Conservation (phyloP, 2,329 filamentous ascomycete species). For the Cryphonectria nitschkei region DNA sequence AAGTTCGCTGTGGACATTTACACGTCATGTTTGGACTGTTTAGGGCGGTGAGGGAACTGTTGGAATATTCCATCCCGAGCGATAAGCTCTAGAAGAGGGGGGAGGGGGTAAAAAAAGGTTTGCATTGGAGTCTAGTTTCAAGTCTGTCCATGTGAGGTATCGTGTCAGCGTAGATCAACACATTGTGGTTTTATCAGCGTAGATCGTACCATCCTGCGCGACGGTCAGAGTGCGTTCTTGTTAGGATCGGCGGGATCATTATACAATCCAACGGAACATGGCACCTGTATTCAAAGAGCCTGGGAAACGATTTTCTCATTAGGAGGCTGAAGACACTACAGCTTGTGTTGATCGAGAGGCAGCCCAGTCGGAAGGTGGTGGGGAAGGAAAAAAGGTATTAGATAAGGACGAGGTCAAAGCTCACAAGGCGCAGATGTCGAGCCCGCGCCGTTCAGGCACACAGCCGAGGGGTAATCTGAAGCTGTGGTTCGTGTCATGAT, state of each 20-base stretch:
- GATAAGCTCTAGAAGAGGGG: background rate
- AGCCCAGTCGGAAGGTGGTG: background rate
- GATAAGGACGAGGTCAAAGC: background rate
- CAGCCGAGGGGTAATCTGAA: background rate
- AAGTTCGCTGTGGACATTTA: background rate
- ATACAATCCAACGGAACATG: background rate
- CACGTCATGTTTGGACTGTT: background rate
- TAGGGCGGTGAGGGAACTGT: background rate
- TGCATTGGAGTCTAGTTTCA: background rate
- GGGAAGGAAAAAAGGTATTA: background rate
- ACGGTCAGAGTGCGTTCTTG: background rate
- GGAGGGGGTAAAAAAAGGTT: background rate
- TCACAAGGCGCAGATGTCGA: background rate
- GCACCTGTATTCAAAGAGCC: background rate
- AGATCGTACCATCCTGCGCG: background rate
- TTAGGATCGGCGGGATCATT: background rate
- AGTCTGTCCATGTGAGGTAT: background rate
- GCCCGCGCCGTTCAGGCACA: background rate
- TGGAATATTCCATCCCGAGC: background rate
- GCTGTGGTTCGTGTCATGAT: conserved; percentile 20
- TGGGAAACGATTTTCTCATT: background rate
- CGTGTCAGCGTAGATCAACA: background rate
- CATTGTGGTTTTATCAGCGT: background rate
- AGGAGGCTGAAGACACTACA: background rate
- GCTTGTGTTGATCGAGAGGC: background rate